Base-by-base conservation (phyloP, 2,329 filamentous ascomycete species). In the Pestalotiopsis sp. region DNA sequence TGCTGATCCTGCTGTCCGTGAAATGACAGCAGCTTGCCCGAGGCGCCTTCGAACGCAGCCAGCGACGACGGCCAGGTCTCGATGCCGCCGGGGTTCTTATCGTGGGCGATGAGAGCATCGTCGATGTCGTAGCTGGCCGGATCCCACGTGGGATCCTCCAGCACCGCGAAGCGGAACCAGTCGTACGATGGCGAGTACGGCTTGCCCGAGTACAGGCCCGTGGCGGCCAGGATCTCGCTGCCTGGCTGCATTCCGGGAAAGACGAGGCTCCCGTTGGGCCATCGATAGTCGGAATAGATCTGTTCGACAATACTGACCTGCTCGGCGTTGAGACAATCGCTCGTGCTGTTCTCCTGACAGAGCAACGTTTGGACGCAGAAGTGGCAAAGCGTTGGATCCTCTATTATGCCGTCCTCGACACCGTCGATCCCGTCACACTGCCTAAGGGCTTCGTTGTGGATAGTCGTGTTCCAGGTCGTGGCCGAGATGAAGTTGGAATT, bases 201-300 rank as follows among this genome's bases (percentile, higher is more conserved):
- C 2, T 70, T 55, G 35, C 82, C 82, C 26, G 72, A 77, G 66
- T 83, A 81, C 2, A 83, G 70, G 3, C 77, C 74, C 3, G 70
- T 72, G n/a, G 80, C 77, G 7, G 81, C 80, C 10, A 77, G 67
- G 3, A 81, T 69, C 69, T 85, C 82, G 26, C 79, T 78, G 3
- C 84, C 84, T 4, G 82, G 83, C 60, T 85, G 80, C 72, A 85
- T 79, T 20, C 80, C 77, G 3, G 84, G 84, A 71, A 82, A 86
- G n/a, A 85, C 75, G 3, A 86, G 74, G 3, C 78, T 77, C 26
- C 84, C 84, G 39, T 82, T 75, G 4, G 75, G 76, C 69, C 82
- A 80, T 69, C 79, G 77, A 39, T 84, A 78, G 52, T 81, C 80
- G 13, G 75, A 75, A 72, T 81, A 83, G 17, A 83, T 77, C 1